A percentile compares a stretch with the other conserved stretches of the same genome.
Evolutionary conservation across 352 stramenopile genomes (phyloP).

Genomic region (Phytopythium cucurbitacearum): DNA sequence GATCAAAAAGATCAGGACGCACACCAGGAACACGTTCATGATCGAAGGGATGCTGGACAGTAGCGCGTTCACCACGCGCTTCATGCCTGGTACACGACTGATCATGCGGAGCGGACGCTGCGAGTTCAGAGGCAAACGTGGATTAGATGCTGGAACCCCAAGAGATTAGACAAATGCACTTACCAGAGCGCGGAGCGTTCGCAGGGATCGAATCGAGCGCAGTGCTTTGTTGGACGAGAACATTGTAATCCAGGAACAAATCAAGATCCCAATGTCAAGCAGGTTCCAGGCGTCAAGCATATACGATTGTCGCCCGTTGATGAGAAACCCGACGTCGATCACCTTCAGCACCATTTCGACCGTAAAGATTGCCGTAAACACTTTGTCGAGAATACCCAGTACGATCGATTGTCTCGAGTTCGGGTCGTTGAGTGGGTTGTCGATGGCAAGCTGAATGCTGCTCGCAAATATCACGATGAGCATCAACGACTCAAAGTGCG

Average conservation of each 20-base stretch:
- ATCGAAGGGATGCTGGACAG: conserved; percentile 77
- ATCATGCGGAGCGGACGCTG: conserved; percentile 86
- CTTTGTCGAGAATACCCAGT: conserved; percentile 59
- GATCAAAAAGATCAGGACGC: conserved; percentile 78
- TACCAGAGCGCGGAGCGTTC: too few species aligned
- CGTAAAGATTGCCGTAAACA: conserved; percentile 82
- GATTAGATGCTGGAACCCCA: conserved; percentile 27
- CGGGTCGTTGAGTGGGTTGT: conserved; percentile 61
- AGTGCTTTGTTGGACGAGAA: too few species aligned
- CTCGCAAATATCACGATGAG: conserved; percentile 55
- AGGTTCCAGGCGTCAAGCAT: conserved; percentile 86
- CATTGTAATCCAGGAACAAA: conserved; percentile 74
- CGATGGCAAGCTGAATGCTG: conserved; percentile 65
- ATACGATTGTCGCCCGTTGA: conserved; percentile 54
- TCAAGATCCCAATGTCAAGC: conserved; percentile 85
- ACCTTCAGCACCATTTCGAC: conserved; percentile 87
- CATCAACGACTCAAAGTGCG: conserved; percentile 76
- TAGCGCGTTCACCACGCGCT: conserved; percentile 75
- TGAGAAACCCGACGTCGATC: conserved; percentile 70
- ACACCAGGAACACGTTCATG: conserved; percentile 81
- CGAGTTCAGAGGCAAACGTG: conserved; percentile 73
- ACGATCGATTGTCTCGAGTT: conserved; percentile 33
- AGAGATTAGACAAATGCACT: too few species aligned
- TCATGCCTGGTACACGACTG: conserved; percentile 61
- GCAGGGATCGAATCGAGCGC: too few species aligned